Base-by-base conservation (phyloP, 1,139 yeast genomes). In the Yarrowia galli region DNA sequence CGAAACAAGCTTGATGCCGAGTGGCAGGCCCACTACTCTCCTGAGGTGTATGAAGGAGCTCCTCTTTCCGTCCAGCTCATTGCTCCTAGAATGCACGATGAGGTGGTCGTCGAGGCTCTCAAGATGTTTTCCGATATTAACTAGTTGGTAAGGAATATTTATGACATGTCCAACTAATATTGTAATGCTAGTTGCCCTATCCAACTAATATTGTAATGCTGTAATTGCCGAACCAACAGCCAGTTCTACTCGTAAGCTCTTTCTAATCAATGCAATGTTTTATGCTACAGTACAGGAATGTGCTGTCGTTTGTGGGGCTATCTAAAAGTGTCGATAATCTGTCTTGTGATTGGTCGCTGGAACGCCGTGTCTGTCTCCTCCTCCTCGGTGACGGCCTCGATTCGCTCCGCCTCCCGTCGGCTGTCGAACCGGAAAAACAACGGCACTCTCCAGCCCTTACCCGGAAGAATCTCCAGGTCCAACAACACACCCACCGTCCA, bases 401-500 rank as follows among this genome's bases (percentile, higher is more conserved):
- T 61, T 61, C 54, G 35, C 36, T 48, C 66, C 1, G 56, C 66
- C 42, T 58, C 64, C 10, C 64, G 35, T 28, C 64, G 51, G 32
- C 51, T 58, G 38, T 61, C 66, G 25, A 46, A 46, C 23, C 54
- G 54, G 56, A 46, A 61, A 22, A 46, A 74, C 23, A 86, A 82
- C 28, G 86, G 79, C n/a, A 85, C 72, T 80, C 89, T 85, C 75
- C 83, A 77, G 67, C 80, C 80, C 68, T 85, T 81, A 1, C 91
- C 90, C 4, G 92, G 91, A 20, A 89, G 76, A 12, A 89, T 76
- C 43, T 86, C 89, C 69, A 82, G 79, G 18, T 80, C 78, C 69
- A 87, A 79, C 56, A 88, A 76, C 65, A 82, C 83, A 4, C 93
- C 92, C n/a, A 89, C 75, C 2, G 84, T 69, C 74, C 89, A 81